Evolutionary conservation across 768 basidiomycete species (phyloP).

Genomic region (Boletus subcaerulescens): DNA sequence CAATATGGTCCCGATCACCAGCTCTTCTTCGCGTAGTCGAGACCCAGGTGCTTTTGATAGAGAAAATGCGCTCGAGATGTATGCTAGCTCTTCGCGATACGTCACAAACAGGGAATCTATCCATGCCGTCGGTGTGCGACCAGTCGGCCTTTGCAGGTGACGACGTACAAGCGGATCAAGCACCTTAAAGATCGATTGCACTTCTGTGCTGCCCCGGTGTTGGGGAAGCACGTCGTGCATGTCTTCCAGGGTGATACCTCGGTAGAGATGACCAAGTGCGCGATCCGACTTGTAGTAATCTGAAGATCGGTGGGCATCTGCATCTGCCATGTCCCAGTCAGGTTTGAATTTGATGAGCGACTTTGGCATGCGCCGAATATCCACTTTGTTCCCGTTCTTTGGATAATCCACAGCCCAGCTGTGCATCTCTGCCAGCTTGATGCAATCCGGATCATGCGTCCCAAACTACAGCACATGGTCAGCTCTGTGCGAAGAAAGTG

Average conservation of each 20-base stretch:
- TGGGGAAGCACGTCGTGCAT: background rate
- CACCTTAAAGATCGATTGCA: background rate
- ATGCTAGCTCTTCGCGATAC: constrained; percentile 1
- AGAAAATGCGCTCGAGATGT: background rate
- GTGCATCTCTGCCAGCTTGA: constrained; percentile 52
- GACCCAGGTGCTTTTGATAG: background rate
- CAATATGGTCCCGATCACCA: background rate
- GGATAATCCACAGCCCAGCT: constrained; percentile 72
- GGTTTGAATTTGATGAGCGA: constrained; percentile 64
- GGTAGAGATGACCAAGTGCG: background rate
- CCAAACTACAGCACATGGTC: constrained; percentile 44
- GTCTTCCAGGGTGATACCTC: background rate
- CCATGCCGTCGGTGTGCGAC: background rate
- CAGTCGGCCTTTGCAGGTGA: background rate
- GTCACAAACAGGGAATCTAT: background rate
- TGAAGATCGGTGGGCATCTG: background rate
- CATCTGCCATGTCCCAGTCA: constrained; percentile 39
- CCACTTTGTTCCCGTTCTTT: constrained; percentile 66
- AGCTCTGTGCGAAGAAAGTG: background rate
- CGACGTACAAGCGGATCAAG: background rate
- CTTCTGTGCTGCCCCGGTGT: background rate
- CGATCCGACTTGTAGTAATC: constrained; percentile 2
- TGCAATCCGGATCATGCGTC: constrained; percentile 54
- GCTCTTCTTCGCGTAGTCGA: background rate
- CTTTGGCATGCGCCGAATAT: constrained; percentile 49